Evolutionary conservation across 306 rosid species (phyloP).

Genomic region (Malus sylvestris): DNA sequence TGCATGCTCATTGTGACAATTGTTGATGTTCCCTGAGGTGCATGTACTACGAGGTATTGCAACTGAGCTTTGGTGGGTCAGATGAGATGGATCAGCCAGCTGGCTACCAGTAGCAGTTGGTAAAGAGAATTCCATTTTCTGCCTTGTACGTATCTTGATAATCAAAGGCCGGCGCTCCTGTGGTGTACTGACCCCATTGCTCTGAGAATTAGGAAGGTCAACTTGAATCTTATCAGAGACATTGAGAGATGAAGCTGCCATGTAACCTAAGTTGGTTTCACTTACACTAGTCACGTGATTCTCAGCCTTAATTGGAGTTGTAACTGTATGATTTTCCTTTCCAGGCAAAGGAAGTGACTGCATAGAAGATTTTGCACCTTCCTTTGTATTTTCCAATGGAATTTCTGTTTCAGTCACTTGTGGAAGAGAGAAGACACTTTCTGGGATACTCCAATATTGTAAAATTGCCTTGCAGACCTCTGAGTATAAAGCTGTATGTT

Average conservation of each 20-base stretch:
- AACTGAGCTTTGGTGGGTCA: slow-evolving; percentile 23
- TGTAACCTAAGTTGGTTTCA: slow-evolving; percentile 20
- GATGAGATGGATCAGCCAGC: slow-evolving; percentile 24
- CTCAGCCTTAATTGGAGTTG: slow-evolving; percentile 27
- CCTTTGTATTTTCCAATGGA: slow-evolving; percentile 21
- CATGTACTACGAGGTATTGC: slow-evolving; percentile 17
- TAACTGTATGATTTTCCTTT: slow-evolving; percentile 19
- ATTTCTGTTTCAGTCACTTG: slow-evolving; percentile 25
- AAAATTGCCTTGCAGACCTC: slow-evolving; percentile 54
- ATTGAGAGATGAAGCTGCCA: slow-evolving; percentile 26
- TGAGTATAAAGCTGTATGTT: slow-evolving; percentile 47
- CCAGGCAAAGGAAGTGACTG: slow-evolving; percentile 18
- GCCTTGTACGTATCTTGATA: slow-evolving; percentile 31
- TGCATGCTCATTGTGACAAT: slow-evolving; percentile 23
- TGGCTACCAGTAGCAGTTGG: slow-evolving; percentile 35
- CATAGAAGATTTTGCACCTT: slow-evolving; percentile 19
- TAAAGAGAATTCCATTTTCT: slow-evolving; percentile 16
- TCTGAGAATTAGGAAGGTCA: slow-evolving; percentile 22
- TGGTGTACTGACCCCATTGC: slow-evolving; percentile 16
- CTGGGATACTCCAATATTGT: slow-evolving; percentile 65
- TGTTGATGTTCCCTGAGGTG: slow-evolving; percentile 27
- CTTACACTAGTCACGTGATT: slow-evolving; percentile 6
- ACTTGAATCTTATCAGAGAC: slow-evolving; percentile 11
- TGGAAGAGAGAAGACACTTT: slow-evolving; percentile 36
- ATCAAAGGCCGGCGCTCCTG: slow-evolving; percentile 19